Evolutionary conservation across 441 rosid genomes (phyloP).

Genomic region (Pelargonium cotyledonis): DNA sequence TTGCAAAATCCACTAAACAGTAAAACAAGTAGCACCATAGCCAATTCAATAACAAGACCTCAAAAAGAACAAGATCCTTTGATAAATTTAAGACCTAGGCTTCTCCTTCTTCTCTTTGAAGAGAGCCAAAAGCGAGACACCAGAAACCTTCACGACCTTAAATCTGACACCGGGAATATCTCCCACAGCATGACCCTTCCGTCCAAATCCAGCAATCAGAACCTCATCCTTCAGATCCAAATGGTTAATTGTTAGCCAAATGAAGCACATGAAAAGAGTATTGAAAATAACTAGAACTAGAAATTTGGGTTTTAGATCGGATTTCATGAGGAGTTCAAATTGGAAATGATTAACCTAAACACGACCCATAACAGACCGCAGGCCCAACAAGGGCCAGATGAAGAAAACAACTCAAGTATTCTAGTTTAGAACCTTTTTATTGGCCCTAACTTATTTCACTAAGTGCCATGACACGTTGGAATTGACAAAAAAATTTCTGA

Average conservation of each 20-base stretch:
- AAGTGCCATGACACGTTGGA: no score
- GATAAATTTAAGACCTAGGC: conserved; percentile 53
- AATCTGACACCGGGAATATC: conserved; percentile 81
- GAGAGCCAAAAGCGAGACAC: conserved; percentile 72
- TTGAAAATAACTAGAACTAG: no score
- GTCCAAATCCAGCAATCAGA: conserved; percentile 76
- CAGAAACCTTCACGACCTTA: conserved; percentile 79
- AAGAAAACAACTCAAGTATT: no score
- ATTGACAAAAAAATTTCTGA: background rate
- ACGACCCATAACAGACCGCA: no score
- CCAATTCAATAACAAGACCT: background rate
- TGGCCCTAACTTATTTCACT: no score
- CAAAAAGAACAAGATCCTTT: background rate
- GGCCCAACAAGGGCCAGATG: no score
- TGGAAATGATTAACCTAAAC: no score
- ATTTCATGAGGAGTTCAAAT: no score
- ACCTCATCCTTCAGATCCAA: conserved; percentile 51
- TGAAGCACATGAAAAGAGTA: no score
- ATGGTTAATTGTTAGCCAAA: background rate
- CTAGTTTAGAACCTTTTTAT: no score
- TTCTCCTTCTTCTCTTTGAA: conserved; percentile 82
- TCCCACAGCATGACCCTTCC: conserved; percentile 75
- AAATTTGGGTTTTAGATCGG: no score
- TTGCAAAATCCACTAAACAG: no score
- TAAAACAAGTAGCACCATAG: background rate